Evolutionary conservation across 1,284 basidiomycete species (phyloP).

Genomic region (Ceratobasidium sp.): DNA sequence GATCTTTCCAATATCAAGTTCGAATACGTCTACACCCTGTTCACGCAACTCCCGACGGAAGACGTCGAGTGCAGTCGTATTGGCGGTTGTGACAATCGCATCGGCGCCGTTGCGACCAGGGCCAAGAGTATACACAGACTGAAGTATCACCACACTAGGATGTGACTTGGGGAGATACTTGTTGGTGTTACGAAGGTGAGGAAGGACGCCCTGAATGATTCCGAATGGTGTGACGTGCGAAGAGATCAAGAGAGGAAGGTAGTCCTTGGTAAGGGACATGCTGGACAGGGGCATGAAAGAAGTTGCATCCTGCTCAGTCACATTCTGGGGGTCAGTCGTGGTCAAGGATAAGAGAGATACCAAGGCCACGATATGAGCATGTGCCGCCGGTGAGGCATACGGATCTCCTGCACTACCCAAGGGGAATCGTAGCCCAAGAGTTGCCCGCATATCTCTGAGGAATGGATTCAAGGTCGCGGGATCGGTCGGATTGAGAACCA

Average conservation of each 20-base stretch:
- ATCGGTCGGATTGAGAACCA: constrained; percentile 78
- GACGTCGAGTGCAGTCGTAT: constrained; percentile 70
- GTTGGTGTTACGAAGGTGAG: constrained; percentile 60
- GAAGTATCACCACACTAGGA: constrained; percentile 53
- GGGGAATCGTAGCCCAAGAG: constrained; percentile 80
- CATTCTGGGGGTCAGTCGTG: background rate
- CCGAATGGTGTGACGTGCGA: constrained; percentile 76
- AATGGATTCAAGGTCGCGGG: constrained; percentile 72
- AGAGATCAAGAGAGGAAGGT: constrained; percentile 69
- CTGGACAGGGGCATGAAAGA: constrained; percentile 47
- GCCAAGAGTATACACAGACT: constrained; percentile 64
- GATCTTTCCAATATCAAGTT: constrained; percentile 33
- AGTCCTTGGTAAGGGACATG: constrained; percentile 64
- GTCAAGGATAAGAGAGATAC: constrained; percentile 43
- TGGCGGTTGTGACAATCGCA: constrained; percentile 72
- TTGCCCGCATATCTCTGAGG: constrained; percentile 74
- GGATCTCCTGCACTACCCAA: constrained; percentile 76
- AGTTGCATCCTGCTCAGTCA: background rate
- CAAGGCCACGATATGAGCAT: constrained; percentile 39
- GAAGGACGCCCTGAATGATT: constrained; percentile 73
- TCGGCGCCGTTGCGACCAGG: constrained; percentile 67
- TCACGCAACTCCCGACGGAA: constrained; percentile 67
- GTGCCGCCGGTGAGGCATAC: constrained; percentile 58
- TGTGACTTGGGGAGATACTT: constrained; percentile 58
- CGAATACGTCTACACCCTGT: constrained; percentile 45